Evolutionary conservation across 306 rosid species (phyloP), one percentile per base, ranked within the genome.

Genomic region (Lablab purpureus): DNA sequence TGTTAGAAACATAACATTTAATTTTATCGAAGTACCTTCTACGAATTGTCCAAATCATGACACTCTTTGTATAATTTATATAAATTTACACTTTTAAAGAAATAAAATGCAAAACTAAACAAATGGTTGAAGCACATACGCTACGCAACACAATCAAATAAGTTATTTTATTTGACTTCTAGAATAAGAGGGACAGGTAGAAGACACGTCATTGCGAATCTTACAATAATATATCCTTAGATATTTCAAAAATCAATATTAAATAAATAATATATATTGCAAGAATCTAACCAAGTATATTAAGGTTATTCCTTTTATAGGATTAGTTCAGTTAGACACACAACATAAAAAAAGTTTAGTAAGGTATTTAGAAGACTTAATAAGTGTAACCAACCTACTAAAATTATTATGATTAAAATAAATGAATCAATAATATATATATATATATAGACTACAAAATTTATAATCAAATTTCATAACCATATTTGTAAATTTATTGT

Each of bases 101-200:
- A 25, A 59, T 11, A 59, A 0, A 59, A 14, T 59, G 15, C 18
- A 13, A 28, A 58, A 27, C 6, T 0, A 27, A 12, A 27, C 27
- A 27, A 27, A 27, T 25, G 6, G 15, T 62, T 8, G 10, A 62
- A 62, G 23, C 45, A 23, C 3, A 62, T 62, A 17, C 22, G 40
- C 45, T 17, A 62, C 68, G 23, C 68, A 10, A 43, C 10, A 27
- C 45, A 13, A 62, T 14, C 4, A 15, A 62, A 62, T 14, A 30
- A 30, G 19, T 62, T 62, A 62, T 62, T 62, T 62, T 62, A 62
- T 62, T 30, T 2, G 23, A 5, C 23, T 62, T 62, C 68, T 62
- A 62, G 45, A 62, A 62, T 7, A 62, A 17, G 21, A 60, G 45
- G n/a, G 67, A 62, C 4, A 0, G 3, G 13, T 17, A 30, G 67